Conservation (phyloP, 352 stramenopile species). For the Aphanomyces stellatus region DNA sequence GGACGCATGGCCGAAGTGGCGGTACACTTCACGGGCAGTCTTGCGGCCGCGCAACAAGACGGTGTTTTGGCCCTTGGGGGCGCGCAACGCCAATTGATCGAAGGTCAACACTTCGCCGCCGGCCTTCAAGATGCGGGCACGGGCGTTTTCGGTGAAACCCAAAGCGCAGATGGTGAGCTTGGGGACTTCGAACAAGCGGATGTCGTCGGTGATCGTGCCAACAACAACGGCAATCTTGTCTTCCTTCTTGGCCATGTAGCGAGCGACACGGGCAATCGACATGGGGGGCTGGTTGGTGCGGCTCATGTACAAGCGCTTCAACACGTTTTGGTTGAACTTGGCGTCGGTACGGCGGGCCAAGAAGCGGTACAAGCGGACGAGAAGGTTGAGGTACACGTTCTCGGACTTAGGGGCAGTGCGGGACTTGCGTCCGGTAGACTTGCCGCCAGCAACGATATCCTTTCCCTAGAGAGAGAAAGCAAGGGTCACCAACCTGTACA, state of each 20-base stretch:
- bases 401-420: slow-evolving; percentile 97
- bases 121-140: slow-evolving; percentile 95
- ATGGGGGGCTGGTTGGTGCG: slow-evolving; percentile 98
- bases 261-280: slow-evolving; percentile 91
- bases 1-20: slow-evolving; percentile 98
- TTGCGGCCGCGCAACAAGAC: slow-evolving; percentile 97
- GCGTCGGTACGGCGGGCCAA: slow-evolving; percentile 96
- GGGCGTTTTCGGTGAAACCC: slow-evolving; percentile 96
- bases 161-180: slow-evolving; percentile 96
- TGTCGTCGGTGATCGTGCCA: slow-evolving; percentile 98
- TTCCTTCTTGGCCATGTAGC: slow-evolving; percentile 99
- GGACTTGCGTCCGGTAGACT: slow-evolving; percentile 97
- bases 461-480: slow-evolving; percentile 88
- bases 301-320: slow-evolving; percentile 99
- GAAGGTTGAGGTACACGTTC: slow-evolving; percentile 99
- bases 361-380: slow-evolving; percentile 96
- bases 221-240: slow-evolving; percentile 98
- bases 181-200: slow-evolving; percentile 94
- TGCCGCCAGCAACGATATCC: slow-evolving; percentile 98
- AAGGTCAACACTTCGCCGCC: slow-evolving; percentile 99
- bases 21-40: slow-evolving; percentile 95
- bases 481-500: no score
- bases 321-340: slow-evolving; percentile 97
- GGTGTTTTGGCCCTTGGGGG: slow-evolving; percentile 97
- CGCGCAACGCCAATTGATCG: slow-evolving; percentile 97